Conservation (phyloP, 2,329 filamentous ascomycete genomes). For the Lecanoromycetidae sp. region DNA sequence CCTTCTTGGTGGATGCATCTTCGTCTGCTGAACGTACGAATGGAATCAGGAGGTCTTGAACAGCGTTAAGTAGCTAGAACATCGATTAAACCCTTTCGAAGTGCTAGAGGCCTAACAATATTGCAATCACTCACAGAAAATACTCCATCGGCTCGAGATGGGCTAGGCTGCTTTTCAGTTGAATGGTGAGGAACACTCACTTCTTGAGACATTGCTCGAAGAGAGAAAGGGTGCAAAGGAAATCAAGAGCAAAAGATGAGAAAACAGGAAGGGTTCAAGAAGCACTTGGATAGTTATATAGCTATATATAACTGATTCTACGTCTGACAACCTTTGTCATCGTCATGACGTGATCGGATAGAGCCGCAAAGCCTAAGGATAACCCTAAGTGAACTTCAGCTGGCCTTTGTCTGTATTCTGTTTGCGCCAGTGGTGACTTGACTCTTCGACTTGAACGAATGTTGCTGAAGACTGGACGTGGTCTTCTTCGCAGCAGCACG, state of each 20-base stretch:
- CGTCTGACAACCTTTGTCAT: conserved; percentile 3
- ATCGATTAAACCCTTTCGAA: no score
- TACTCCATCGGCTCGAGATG: conserved; percentile 14
- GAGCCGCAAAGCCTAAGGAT: neutral
- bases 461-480: conserved; percentile 25
- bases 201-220: neutral
- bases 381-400: conserved; percentile 1
- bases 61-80: conserved; percentile 22
- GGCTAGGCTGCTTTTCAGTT: conserved; percentile 4
- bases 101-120: no score
- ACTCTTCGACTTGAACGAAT: conserved; percentile 21
- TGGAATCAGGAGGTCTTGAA: conserved; percentile 33
- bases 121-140: conserved; percentile 14
- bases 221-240: neutral
- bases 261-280: neutral
- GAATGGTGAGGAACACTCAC: neutral
- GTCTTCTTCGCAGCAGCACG: conserved; percentile 39
- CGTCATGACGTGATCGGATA: conserved; percentile 4
- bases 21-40: conserved; percentile 39
- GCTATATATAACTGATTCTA: neutral
- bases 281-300: neutral
- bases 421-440: conserved; percentile 22
- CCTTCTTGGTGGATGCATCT: conserved; percentile 42
- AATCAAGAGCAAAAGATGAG: neutral
- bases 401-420: conserved; percentile 1